phyloP scores from a whole-genome alignment of 2,329 filamentous ascomycete species.

The Colletotrichum falcatum region DNA sequence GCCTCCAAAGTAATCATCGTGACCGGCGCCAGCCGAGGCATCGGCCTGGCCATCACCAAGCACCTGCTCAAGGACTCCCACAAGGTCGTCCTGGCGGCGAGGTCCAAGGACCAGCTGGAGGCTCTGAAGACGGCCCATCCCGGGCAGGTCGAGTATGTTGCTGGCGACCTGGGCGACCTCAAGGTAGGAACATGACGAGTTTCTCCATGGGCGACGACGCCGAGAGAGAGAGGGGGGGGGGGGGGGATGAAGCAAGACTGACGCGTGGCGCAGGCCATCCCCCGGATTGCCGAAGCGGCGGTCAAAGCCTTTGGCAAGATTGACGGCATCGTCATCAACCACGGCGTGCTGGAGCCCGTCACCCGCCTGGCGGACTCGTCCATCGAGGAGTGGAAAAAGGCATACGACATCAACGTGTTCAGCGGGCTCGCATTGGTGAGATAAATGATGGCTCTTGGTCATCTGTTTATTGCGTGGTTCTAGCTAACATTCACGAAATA shows the following conservation, averaged over 20 bases:
- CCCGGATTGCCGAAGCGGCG: constrained; percentile 74
- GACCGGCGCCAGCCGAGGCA: constrained; percentile 73
- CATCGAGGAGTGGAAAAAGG: constrained; percentile 78
- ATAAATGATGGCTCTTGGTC: constrained; percentile 49
- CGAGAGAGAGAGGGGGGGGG: too few species aligned
- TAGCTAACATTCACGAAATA: constrained; percentile 8
- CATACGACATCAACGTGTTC: constrained; percentile 90
- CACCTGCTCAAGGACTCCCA: constrained; percentile 65
- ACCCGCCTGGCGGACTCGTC: constrained; percentile 75
- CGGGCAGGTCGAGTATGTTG: constrained; percentile 66
- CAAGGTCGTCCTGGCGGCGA: constrained; percentile 70
- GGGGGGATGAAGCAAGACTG: background rate
- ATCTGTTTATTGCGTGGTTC: background rate
- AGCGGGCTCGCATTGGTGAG: constrained; percentile 81
- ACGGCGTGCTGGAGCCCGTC: constrained; percentile 84
- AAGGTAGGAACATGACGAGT: constrained; percentile 53
- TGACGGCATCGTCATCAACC: constrained; percentile 89
- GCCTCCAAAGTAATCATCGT: constrained; percentile 77
- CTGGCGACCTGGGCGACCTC: constrained; percentile 66
- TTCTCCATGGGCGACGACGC: background rate
- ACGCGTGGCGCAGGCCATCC: constrained; percentile 59
- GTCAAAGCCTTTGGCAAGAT: constrained; percentile 76
- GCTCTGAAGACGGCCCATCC: constrained; percentile 64
- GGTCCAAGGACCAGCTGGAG: constrained; percentile 63
- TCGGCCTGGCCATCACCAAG: constrained; percentile 68